Percentiles rank a stretch among this genome's conserved stretches.
Conservation (phyloP, 2,329 filamentous ascomycete species). For the Metarhizium rileyi region DNA sequence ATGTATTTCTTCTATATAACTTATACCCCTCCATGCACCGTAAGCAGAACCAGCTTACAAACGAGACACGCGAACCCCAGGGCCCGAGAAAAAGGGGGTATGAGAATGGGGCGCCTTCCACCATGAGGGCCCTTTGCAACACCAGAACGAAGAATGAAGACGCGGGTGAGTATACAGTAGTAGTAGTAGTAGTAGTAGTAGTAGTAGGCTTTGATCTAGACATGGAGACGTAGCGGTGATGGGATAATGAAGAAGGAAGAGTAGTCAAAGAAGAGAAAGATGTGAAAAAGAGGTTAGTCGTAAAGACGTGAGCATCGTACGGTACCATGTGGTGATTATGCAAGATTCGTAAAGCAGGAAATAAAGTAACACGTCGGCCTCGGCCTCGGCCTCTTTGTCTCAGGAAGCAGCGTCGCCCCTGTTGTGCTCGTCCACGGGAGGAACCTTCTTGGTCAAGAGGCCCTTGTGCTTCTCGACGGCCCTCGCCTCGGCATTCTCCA, state of each 20-base stretch:
- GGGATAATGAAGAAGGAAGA: no score
- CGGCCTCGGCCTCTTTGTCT: no score
- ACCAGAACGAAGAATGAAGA: not conserved
- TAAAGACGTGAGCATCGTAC: not conserved
- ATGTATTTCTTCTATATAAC: not conserved
- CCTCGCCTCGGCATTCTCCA: slow-evolving; percentile 17
- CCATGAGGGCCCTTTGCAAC: not conserved
- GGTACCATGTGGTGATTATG: not conserved
- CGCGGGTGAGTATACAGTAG: not conserved
- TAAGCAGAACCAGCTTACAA: not conserved
- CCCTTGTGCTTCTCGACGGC: slow-evolving; percentile 16
- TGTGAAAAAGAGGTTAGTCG: not conserved
- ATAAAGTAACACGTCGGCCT: not conserved
- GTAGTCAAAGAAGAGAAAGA: no score
- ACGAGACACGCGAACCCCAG: not conserved
- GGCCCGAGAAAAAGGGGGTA: not conserved
- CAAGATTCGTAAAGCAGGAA: not conserved
- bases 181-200: no score
- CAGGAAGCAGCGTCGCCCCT: not conserved
- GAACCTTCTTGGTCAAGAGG: slow-evolving; percentile 27
- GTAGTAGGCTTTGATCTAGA: not conserved
- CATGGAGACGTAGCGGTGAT: not conserved
- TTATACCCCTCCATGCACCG: not conserved
- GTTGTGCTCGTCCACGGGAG: not conserved
- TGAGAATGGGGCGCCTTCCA: no score